Base-by-base conservation (phyloP, 192 early-diverging fungal species). In the Paraglomus brasilianum region DNA sequence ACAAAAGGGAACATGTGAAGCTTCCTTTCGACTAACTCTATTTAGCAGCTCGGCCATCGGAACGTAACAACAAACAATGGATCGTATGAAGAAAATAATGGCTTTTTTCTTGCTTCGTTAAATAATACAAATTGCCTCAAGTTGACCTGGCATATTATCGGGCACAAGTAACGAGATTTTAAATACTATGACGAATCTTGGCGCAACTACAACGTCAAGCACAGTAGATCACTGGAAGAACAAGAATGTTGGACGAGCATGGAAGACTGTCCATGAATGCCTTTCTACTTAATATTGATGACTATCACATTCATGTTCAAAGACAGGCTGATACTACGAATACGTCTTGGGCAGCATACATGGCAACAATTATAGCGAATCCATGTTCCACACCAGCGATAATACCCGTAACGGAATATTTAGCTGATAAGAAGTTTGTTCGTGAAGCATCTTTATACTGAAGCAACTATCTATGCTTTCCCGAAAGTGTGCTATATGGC, bases 121-220 rank as follows among this genome's bases (percentile, higher is more conserved):
- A 60, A 60, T 60, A 60, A 60, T 41, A 39, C 38, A 39, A 60
- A 60, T n/a, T n/a, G n/a, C n/a, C n/a, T n/a, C n/a, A n/a, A n/a
- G n/a, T n/a, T n/a, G n/a, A n/a, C n/a, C n/a, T n/a, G n/a, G n/a
- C n/a, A n/a, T n/a, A n/a, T n/a, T n/a, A n/a, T n/a, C n/a, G n/a
- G n/a, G n/a, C n/a, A n/a, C n/a, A n/a, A n/a, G n/a, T n/a, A n/a
- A n/a, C n/a, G n/a, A n/a, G n/a, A n/a, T n/a, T n/a, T n/a, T n/a
- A n/a, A n/a, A n/a, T n/a, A n/a, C n/a, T n/a, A n/a, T n/a, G n/a
- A n/a, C n/a, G n/a, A n/a, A n/a, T n/a, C n/a, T n/a, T n/a, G n/a
- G n/a, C n/a, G n/a, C n/a, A n/a, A n/a, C n/a, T n/a, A n/a, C n/a
- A n/a, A n/a, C n/a, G n/a, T n/a, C n/a, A n/a, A n/a, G n/a, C n/a